Percentiles rank a stretch among this genome's conserved stretches.
These are phyloP conservation scores for Botrytis elliptica DNA, from an alignment of 2,329 filamentous ascomycete species.

Conservation along the genomic window DNA sequence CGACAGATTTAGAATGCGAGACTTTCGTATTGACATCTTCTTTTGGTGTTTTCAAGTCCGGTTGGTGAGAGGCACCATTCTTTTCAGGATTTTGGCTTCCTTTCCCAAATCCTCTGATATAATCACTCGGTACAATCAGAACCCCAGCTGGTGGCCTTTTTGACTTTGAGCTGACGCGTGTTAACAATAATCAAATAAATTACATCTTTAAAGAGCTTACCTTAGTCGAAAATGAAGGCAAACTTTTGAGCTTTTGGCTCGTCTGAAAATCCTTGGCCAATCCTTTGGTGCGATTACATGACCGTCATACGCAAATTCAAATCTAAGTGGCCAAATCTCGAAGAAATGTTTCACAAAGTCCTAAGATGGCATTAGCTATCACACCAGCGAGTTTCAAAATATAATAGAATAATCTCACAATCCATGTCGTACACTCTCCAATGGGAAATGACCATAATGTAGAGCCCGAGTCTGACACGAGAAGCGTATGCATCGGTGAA, in stretches of 20 bases:
- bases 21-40: not conserved
- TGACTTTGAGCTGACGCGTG: not conserved
- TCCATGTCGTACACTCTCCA: constrained; percentile 11
- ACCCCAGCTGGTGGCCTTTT: not conserved
- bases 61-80: not conserved
- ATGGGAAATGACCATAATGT: constrained; percentile 5
- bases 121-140: not conserved
- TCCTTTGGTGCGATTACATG: not conserved
- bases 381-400: not conserved
- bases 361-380: not conserved
- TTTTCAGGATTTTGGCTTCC: not conserved
- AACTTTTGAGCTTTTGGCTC: not conserved
- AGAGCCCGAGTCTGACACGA: not conserved
- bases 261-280: constrained; percentile 8
- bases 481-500: not conserved
- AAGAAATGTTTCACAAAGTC: constrained; percentile 17
- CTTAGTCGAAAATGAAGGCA: not conserved
- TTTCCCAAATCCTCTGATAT: not conserved
- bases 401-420: not conserved
- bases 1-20: not conserved
- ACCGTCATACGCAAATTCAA: constrained; percentile 2
- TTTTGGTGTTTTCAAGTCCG: not conserved
- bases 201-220: not conserved
- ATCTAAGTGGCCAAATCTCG: not conserved
- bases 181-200: not conserved